Percentiles rank a stretch among this genome's conserved stretches.
phyloP scores from a whole-genome alignment of 345 rosid species.

The Erodium maritimum region DNA sequence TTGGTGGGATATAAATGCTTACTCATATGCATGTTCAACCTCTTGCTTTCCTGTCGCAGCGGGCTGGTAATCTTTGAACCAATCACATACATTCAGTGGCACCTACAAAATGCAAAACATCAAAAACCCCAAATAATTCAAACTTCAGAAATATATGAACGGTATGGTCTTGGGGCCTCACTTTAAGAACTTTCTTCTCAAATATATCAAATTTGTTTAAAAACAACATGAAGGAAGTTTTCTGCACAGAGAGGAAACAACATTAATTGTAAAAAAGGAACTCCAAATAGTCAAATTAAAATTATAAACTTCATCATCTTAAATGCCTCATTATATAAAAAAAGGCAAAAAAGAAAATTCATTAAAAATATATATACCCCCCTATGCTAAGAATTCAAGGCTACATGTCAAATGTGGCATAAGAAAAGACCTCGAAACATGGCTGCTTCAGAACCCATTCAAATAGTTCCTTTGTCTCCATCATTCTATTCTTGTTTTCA shows the following conservation, averaged over 20 bases:
- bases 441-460: slow-evolving; percentile 98
- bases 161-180: slow-evolving; percentile 22
- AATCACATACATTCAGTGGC: slow-evolving; percentile 74
- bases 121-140: slow-evolving; percentile 2
- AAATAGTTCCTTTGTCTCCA: slow-evolving; percentile 85
- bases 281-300: too few relatives aligned
- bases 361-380: background rate
- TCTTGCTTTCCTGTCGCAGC: slow-evolving; percentile 85
- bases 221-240: slow-evolving; percentile 95
- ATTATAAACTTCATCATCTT: too few relatives aligned
- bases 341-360: too few relatives aligned
- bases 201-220: slow-evolving; percentile 93
- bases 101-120: slow-evolving; percentile 34
- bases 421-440: slow-evolving; percentile 73
- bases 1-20: slow-evolving; percentile 21
- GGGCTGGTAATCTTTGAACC: slow-evolving; percentile 95
- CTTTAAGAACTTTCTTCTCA: slow-evolving; percentile 83
- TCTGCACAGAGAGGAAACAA: slow-evolving; percentile 36
- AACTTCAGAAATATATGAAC: background rate
- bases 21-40: slow-evolving; percentile 93
- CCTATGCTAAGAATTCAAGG: background rate
- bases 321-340: too few relatives aligned
- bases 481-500: slow-evolving; percentile 81
- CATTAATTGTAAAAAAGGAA: too few relatives aligned
- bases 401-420: slow-evolving; percentile 1